A percentile compares a stretch with the other conserved stretches of the same genome.
Conservation (phyloP, 148 eudicot species). For the Dianthus caryophyllus region DNA sequence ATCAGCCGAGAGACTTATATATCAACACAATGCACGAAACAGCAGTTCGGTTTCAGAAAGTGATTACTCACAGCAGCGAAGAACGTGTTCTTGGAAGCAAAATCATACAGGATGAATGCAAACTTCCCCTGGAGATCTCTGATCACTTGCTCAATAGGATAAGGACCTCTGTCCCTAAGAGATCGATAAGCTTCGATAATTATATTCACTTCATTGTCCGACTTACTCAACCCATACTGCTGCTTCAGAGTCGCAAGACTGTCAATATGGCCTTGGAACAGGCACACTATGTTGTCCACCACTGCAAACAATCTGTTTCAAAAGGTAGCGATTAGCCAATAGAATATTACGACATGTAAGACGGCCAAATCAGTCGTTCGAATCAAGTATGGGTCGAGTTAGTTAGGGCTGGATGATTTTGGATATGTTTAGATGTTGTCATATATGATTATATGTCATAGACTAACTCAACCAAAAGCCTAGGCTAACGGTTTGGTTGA, state of each 20-base stretch:
- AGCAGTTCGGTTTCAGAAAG: background rate
- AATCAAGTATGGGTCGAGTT: too few relatives aligned
- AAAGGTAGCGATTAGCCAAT: background rate
- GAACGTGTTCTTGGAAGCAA: slow-evolving; percentile 52
- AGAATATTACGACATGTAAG: background rate
- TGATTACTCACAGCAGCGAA: slow-evolving; percentile 62
- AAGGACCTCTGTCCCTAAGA: slow-evolving; percentile 88
- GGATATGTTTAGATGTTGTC: too few relatives aligned
- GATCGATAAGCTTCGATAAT: slow-evolving; percentile 85
- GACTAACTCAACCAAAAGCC: too few relatives aligned
- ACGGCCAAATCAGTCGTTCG: background rate
- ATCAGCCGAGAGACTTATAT: background rate
- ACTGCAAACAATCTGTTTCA: slow-evolving; percentile 60
- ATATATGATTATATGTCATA: too few relatives aligned
- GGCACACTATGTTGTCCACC: slow-evolving; percentile 79
- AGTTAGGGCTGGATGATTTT: too few relatives aligned
- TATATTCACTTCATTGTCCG: slow-evolving; percentile 73
- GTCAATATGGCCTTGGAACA: slow-evolving; percentile 85
- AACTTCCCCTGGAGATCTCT: slow-evolving; percentile 75
- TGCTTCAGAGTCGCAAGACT: slow-evolving; percentile 79
- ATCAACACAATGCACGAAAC: background rate
- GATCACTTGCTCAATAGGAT: slow-evolving; percentile 74
- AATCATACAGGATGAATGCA: slow-evolving; percentile 64
- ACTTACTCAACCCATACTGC: slow-evolving; percentile 74
- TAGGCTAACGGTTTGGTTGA: too few relatives aligned